These are phyloP conservation scores for Trichoderma sp. DNA, from an alignment of 2,329 filamentous ascomycete species.

Conservation along the genomic window DNA sequence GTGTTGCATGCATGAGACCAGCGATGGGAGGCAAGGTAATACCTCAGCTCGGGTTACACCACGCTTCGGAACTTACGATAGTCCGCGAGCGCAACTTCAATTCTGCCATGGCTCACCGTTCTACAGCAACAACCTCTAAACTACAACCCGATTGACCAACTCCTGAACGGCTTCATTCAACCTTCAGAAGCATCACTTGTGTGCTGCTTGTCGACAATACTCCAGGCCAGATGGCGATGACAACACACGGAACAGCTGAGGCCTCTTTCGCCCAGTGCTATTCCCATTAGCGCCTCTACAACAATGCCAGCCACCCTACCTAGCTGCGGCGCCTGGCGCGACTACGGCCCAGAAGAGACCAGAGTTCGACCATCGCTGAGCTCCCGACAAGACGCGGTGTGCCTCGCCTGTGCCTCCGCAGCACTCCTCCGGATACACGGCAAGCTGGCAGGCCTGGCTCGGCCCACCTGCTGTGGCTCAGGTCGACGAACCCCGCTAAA, in stretches of 20 bases:
- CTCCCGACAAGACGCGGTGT: conserved; percentile 9
- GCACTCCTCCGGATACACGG: conserved; percentile 24
- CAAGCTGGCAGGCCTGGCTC: conserved; percentile 19
- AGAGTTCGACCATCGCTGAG: neutral
- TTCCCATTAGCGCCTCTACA: neutral
- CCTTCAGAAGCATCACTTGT: neutral
- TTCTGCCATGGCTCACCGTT: too few species aligned
- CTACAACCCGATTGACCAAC: neutral
- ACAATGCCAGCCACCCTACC: neutral
- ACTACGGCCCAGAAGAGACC: neutral
- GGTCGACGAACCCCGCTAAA: conserved; percentile 18
- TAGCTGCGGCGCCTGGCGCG: neutral
- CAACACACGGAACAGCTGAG: neutral
- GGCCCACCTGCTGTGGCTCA: conserved; percentile 18
- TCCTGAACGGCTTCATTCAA: neutral
- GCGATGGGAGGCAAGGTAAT: neutral
- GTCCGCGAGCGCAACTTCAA: neutral
- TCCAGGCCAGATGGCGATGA: neutral
- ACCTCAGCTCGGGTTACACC: neutral
- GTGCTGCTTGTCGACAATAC: neutral
- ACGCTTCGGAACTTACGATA: conserved; percentile 7
- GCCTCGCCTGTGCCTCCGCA: neutral
- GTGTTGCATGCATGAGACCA: neutral
- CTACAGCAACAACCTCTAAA: neutral
- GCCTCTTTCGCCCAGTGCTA: neutral